These are phyloP conservation scores for Berkeleyomyces rouxiae DNA, from an alignment of 2,329 filamentous ascomycete species.

Conservation along the genomic window DNA sequence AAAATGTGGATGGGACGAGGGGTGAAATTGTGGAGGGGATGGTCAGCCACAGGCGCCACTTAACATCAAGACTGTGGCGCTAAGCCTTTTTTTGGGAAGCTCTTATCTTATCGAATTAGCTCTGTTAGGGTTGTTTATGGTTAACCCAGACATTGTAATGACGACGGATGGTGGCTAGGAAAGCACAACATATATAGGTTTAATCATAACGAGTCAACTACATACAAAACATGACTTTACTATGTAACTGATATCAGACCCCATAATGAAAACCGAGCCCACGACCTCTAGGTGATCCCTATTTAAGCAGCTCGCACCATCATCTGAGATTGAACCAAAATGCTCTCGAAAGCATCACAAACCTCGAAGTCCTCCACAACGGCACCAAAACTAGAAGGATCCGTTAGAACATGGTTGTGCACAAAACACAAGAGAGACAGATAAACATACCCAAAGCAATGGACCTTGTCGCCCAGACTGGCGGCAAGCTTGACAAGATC, in stretches of 20 bases:
- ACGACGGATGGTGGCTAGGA: too few relatives aligned
- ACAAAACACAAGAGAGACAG: not conserved
- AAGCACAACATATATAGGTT: too few relatives aligned
- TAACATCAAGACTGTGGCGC: not conserved
- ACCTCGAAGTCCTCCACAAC: slow-evolving; percentile 55
- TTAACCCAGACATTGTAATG: not conserved
- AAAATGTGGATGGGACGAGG: slow-evolving; percentile 13
- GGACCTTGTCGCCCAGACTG: slow-evolving; percentile 61
- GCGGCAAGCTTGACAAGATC: slow-evolving; percentile 59
- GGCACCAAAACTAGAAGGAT: slow-evolving; percentile 36
- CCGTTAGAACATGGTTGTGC: slow-evolving; percentile 4
- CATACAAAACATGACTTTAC: too few relatives aligned
- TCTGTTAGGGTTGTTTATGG: not conserved
- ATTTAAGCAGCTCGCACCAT: not conserved
- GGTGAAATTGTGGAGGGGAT: slow-evolving; percentile 4
- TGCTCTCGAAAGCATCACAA: slow-evolving; percentile 57
- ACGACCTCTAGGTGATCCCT: not conserved
- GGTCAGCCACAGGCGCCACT: not conserved
- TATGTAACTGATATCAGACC: too few relatives aligned
- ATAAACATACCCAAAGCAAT: slow-evolving; percentile 74
- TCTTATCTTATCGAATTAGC: not conserved
- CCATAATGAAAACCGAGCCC: too few relatives aligned
- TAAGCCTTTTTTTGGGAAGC: not conserved
- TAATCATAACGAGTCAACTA: too few relatives aligned
- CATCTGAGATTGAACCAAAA: slow-evolving; percentile 31